Evolutionary conservation across 148 eudicot species (phyloP), one percentile per base, ranked within the genome.

Genomic region (Vaccinium macrocarpon): DNA sequence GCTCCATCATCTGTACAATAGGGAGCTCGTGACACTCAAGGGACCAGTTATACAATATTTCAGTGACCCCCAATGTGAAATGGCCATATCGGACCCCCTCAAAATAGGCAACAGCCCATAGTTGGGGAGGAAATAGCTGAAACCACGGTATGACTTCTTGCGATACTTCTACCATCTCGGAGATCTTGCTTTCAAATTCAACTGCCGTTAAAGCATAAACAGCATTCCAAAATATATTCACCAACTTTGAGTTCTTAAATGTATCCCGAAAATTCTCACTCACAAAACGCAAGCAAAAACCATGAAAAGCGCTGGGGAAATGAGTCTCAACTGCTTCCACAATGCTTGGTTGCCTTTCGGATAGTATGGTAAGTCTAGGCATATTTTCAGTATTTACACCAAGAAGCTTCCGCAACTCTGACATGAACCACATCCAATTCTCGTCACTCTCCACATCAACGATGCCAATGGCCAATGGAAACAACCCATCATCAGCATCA

Each of bases 351-450:
- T 93, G 93, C 88, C 99, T 91, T 88, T 97, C 99, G 4, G 99
- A 97, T 2, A 97, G 88, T 86, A 97, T 88, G 25, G 99, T 95
- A 48, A 97, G 94, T 88, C 98, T 90, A 56, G 99, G 99, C 99
- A 97, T 93, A 80, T 86, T 92, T 68, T 96, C 99, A 16, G 99
- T 95, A 74, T 94, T 93, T n/a, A 93, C 87, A 18, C 98, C 99
- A 46, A 97, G 90, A 89, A 97, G 98, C 88, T 95, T 97, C 72
- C 98, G 90, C 81, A 97, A 73, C 84, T 97, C 99, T 38, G 99
- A 97, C 90, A 97, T 88, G 86, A 97, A 97, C 99, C 99, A 97
- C 94, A 94, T 95, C 99, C 99, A 97, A 84, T 94, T 97, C 84
- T 97, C 98, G 82, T 97, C 95, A 66, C 93, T 93, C 76, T 97